Evolutionary conservation across 1,284 basidiomycete species (phyloP).

Genomic region (Papiliotrema flavescens): DNA sequence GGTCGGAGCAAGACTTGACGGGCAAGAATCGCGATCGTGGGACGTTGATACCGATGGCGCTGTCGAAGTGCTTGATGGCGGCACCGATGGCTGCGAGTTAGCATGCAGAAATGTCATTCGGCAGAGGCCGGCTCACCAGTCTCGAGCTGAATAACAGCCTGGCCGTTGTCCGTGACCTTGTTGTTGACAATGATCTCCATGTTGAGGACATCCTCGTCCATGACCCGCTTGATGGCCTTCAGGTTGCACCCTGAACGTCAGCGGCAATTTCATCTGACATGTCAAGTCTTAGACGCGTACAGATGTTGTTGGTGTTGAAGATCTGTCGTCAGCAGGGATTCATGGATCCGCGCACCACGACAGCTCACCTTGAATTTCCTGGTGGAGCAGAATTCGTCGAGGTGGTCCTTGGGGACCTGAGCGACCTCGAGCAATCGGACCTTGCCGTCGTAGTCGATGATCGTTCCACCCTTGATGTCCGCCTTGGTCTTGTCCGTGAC

Average conservation of each 20-base stretch:
- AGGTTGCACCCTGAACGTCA: conserved; percentile 75
- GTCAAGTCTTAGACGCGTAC: conserved; percentile 4
- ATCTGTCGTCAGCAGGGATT: conserved; percentile 2
- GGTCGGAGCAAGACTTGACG: conserved; percentile 76
- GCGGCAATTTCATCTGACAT: conserved; percentile 37
- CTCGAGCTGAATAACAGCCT: conserved; percentile 87
- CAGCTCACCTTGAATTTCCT: conserved; percentile 68
- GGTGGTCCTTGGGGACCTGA: conserved; percentile 95
- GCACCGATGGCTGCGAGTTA: conserved; percentile 2
- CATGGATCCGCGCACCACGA: neutral
- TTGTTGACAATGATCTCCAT: conserved; percentile 90
- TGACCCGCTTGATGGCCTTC: conserved; percentile 85
- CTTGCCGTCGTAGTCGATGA: conserved; percentile 93
- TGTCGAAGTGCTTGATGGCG: conserved; percentile 41
- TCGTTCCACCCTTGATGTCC: conserved; percentile 98
- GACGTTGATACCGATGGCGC: conserved; percentile 95
- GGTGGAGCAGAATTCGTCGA: conserved; percentile 93
- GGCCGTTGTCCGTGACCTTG: conserved; percentile 80
- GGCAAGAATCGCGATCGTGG: conserved; percentile 96
- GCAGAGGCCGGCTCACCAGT: conserved; percentile 68
- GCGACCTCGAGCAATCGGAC: conserved; percentile 96
- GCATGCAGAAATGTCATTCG: conserved; percentile 65
- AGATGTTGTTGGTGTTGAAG: conserved; percentile 74
- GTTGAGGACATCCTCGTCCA: conserved; percentile 76
- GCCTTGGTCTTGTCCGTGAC: conserved; percentile 99